Evolutionary conservation across 345 rosid genomes (phyloP), one percentile per base, ranked within the genome.

Genomic region (Hypericum perforatum): DNA sequence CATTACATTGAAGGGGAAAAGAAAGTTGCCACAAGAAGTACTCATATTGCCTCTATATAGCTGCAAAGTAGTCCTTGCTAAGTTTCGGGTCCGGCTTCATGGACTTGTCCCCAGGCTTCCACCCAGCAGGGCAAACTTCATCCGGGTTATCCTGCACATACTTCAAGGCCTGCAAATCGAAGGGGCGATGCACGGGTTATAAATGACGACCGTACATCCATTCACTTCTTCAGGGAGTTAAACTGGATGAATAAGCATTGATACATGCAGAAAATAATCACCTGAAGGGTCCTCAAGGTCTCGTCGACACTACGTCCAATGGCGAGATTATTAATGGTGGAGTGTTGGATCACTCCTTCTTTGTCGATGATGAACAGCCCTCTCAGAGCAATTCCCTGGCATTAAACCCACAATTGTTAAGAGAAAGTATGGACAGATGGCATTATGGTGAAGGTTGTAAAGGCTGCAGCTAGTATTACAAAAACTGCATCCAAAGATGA

Each of bases 71-170:
- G 47, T 85, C 95, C 76, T 88, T 83, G 91, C 97, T 88, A 64
- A 72, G 80, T 69, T 82, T 92, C 4, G 97, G 98, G 78, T 92
- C 89, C 12, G 91, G 95, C 74, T 92, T 92, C 98, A 92, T 85
- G 51, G 98, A 88, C 71, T 77, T 92, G 63, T 88, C 97, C 6
- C 97, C 97, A 0, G 98, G 97, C 76, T 92, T 88, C 98, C 98
- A 92, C 45, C 97, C 98, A 7, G 96, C 98, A 0, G 98, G 98
- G 78, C 98, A 88, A 56, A 92, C 98, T 66, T 88, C 98, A 54
- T 92, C 98, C 0, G 97, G 97, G 47, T 92, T 92, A 12, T 92
- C 98, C 62, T 92, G 95, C 56, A 92, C 95, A 14, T 83, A 88
- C 65, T 84, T 96, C 67, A 88, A 66, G 14, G 98, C 98, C 98